These are phyloP conservation scores for Amanita rubescens DNA, from an alignment of 768 basidiomycete species.

Conservation along the genomic window DNA sequence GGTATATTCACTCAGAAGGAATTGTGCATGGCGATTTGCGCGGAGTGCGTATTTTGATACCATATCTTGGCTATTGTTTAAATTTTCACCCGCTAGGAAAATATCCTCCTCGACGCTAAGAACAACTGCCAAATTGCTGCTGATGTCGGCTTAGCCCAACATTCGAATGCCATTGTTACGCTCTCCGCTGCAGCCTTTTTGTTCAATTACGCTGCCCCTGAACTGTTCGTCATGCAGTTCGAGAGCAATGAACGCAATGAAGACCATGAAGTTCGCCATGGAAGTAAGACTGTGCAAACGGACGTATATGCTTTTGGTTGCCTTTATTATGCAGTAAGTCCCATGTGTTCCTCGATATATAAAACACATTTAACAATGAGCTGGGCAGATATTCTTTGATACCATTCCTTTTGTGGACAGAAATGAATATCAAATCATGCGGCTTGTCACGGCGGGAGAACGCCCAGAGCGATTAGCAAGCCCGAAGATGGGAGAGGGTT, in stretches of 20 bases:
- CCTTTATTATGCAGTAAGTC: neutral
- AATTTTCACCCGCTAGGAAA: neutral
- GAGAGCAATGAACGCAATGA: too few relatives aligned
- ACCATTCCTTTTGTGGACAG: neutral
- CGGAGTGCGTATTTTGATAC: neutral
- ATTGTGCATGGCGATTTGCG: neutral
- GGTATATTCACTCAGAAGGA: conserved; percentile 4
- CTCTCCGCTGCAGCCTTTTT: neutral
- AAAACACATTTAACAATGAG: neutral
- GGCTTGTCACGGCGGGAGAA: neutral
- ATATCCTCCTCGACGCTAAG: neutral
- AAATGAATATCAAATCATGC: neutral
- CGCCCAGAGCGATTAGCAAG: neutral
- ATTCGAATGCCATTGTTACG: neutral
- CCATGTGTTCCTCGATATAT: neutral
- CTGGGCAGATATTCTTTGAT: neutral
- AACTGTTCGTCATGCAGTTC: neutral
- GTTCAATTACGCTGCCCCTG: neutral
- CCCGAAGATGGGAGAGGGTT: neutral
- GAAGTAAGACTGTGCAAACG: neutral
- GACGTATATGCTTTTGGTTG: conserved; percentile 4
- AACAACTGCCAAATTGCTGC: neutral
- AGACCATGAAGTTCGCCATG: too few relatives aligned
- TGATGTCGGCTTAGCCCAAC: neutral
- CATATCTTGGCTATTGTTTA: neutral